Conservation (phyloP, 2,329 filamentous ascomycete genomes). For the Blastomyces parvus region DNA sequence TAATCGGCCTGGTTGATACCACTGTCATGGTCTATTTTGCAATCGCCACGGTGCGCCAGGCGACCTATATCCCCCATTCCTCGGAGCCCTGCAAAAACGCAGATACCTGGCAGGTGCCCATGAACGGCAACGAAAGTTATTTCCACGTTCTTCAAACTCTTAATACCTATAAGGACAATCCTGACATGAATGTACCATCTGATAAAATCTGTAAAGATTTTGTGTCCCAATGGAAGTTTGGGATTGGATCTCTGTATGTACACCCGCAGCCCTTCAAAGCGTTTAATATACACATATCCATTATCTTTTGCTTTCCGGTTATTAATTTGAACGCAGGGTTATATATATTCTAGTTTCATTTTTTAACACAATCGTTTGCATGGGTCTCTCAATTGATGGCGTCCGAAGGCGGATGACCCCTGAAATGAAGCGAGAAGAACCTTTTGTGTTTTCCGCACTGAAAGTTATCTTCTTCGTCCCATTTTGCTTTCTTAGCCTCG, state of each 20-base stretch:
- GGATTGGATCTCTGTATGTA: conserved; percentile 6
- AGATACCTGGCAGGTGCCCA: conserved; percentile 7
- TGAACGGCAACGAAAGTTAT: conserved; percentile 4
- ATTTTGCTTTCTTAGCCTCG: neutral
- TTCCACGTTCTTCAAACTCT: conserved; percentile 1
- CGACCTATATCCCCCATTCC: neutral
- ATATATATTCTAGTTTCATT: neutral
- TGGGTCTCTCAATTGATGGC: neutral
- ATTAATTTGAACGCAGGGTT: neutral
- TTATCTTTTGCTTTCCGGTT: neutral
- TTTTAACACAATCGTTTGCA: neutral
- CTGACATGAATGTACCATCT: neutral
- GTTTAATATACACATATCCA: neutral
- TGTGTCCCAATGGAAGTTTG: conserved; percentile 2
- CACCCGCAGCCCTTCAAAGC: neutral
- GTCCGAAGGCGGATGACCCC: neutral
- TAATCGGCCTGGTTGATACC: conserved; percentile 6
- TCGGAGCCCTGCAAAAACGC: neutral
- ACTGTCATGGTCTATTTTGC: conserved; percentile 4
- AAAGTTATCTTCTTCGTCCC: neutral
- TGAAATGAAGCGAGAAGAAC: neutral
- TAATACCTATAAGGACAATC: neutral
- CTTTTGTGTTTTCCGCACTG: neutral
- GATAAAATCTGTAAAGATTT: conserved; percentile 3
- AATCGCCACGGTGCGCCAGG: conserved; percentile 2